phyloP scores from a whole-genome alignment of 148 eudicot genomes.

The Vaccinium darrowii region DNA sequence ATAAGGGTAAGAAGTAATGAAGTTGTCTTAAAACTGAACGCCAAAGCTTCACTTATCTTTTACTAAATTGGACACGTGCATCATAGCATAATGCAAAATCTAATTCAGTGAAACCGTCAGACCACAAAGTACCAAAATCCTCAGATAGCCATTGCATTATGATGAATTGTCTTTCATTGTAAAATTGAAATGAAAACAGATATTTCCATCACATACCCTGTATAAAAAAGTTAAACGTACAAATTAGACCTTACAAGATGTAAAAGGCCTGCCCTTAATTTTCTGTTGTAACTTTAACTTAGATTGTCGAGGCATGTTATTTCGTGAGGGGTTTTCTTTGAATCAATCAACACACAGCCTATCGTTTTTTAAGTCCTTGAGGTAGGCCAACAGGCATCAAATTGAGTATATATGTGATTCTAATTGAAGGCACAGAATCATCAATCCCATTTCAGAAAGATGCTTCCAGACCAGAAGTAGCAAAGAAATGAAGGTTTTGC shows the following conservation, averaged over 20 bases:
- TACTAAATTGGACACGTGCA: neutral
- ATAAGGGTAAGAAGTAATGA: neutral
- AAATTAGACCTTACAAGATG: neutral
- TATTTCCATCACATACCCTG: neutral
- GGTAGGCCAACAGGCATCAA: slow-evolving; percentile 6
- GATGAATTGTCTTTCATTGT: neutral
- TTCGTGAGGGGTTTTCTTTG: neutral
- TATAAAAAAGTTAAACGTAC: neutral
- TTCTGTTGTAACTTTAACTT: neutral
- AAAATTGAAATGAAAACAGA: neutral
- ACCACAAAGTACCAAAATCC: neutral
- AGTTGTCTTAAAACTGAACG: neutral
- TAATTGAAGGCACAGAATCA: neutral
- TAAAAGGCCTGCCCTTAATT: neutral
- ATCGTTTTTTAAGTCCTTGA: too few relatives aligned
- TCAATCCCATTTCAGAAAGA: neutral
- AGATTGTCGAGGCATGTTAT: neutral
- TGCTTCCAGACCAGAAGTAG: slow-evolving; percentile 9
- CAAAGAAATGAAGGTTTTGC: neutral
- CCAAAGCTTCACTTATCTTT: neutral
- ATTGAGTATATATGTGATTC: neutral
- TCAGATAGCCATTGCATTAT: neutral
- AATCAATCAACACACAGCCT: neutral
- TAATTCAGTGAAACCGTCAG: neutral
- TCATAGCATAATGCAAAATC: neutral